Percentiles rank a stretch among this genome's conserved stretches.
phyloP scores from a whole-genome alignment of 1,284 basidiomycete species.

The Xerocomus amazonicus region DNA sequence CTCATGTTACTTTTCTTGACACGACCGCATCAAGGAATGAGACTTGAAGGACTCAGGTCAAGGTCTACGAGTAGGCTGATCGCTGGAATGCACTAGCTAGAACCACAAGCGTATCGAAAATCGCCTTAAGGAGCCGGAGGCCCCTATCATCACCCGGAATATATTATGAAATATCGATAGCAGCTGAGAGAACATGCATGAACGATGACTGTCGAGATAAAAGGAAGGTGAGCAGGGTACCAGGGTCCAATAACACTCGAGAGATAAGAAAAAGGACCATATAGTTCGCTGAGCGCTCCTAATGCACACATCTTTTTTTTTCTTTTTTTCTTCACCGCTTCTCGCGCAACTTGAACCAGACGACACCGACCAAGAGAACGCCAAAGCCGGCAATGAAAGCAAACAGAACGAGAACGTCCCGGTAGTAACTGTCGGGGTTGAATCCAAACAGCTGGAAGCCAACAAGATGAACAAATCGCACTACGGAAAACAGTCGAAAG shows the following conservation, averaged over 20 bases:
- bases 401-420: conserved; percentile 82
- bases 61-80: too few species aligned
- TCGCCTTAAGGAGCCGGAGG: too few species aligned
- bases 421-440: conserved; percentile 69
- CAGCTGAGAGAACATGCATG: neutral
- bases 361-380: conserved; percentile 61
- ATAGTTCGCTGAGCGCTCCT: neutral
- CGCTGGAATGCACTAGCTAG: too few species aligned
- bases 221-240: neutral
- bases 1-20: too few species aligned
- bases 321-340: conserved; percentile 42
- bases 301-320: neutral
- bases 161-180: too few species aligned
- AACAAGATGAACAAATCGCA: too few species aligned
- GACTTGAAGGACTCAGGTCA: too few species aligned
- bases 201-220: neutral
- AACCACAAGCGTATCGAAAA: too few species aligned
- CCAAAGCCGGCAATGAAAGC: conserved; percentile 80
- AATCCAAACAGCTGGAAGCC: conserved; percentile 74
- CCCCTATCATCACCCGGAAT: too few species aligned
- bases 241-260: neutral
- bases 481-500: neutral
- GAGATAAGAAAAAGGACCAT: neutral
- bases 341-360: conserved; percentile 75
- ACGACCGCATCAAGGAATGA: too few species aligned